Conservation (phyloP, 345 rosid species). For the Eucalyptus paniculata region DNA sequence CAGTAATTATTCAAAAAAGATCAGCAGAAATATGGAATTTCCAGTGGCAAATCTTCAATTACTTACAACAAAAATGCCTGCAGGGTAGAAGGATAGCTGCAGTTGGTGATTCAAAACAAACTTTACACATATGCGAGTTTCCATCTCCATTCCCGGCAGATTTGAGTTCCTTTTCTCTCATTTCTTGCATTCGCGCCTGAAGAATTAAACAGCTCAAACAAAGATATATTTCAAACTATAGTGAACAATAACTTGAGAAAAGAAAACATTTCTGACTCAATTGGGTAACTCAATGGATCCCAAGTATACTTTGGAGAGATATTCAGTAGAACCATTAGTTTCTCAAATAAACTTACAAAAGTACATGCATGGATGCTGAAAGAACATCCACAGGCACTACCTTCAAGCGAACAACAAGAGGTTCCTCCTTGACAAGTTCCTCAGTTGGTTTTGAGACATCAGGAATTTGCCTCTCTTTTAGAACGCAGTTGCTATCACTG, state of each 20-base stretch:
- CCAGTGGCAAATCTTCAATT: background rate
- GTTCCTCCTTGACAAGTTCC: slow-evolving; percentile 67
- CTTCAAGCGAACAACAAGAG: slow-evolving; percentile 89
- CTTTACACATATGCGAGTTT: slow-evolving; percentile 94
- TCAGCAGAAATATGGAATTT: background rate
- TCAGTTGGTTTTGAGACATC: slow-evolving; percentile 37
- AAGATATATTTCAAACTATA: background rate
- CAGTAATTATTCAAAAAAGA: background rate
- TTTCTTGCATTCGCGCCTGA: slow-evolving; percentile 96
- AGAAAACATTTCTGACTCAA: background rate
- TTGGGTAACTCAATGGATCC: background rate
- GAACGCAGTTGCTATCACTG: slow-evolving; percentile 13
- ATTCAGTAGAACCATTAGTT: background rate
- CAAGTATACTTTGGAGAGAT: background rate
- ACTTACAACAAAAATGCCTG: slow-evolving; percentile 98
- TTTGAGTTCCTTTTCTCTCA: slow-evolving; percentile 91
- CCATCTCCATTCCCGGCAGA: slow-evolving; percentile 60
- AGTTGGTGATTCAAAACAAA: slow-evolving; percentile 89
- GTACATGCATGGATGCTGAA: background rate
- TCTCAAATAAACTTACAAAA: background rate
- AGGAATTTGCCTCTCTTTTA: slow-evolving; percentile 39
- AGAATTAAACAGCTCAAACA: background rate
- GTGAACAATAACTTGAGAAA: background rate
- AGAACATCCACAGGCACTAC: slow-evolving; percentile 9
- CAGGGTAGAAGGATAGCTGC: slow-evolving; percentile 98